Base-by-base conservation (phyloP, 164 flowering plant genomes). In the Echeveria elegans region DNA sequence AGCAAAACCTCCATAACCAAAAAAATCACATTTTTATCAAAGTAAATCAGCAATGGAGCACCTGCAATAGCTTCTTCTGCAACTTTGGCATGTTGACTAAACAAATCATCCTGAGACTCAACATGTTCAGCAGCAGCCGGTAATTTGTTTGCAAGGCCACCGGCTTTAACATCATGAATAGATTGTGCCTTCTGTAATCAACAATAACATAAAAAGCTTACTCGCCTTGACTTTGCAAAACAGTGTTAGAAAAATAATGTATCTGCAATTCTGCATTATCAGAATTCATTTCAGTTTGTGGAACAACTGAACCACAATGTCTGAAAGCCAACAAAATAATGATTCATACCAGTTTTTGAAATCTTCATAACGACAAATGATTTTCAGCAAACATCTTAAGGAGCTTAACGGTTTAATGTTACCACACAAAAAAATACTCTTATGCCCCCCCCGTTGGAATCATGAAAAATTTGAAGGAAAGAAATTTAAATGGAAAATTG, bases 21-120 rank as follows among this genome's bases (percentile, higher is more conserved):
- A 24, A 24, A 24, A 37, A n/a, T 6, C 19, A 37, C 1, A 18
- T 18, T 36, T 21, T 5, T 50, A 12, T n/a, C n/a, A n/a, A n/a
- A 50, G 12, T 50, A 52, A 21, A 23, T 7, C 29, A 53, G 59
- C 59, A 15, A 53, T n/a, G 24, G 28, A n/a, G 31, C 77, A 85
- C 87, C 89, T 72, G 89, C 85, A 66, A 85, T 79, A 69, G 87
- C 89, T 82, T 85, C 86, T 77, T 82, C 88, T 37, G 88, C 86
- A 67, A 85, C 86, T 77, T 81, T 82, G 19, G 86, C 78, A 61
- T 85, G 86, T 71, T 85, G 88, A 76, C 79, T 81, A 26, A 81
- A 85, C 59, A 85, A 66, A 62, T 85, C 88, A 34, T 85, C 88
- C 73, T 82, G 82, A 61, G 88, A 96, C 67, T 81, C 85, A 56